A percentile compares a stretch with the other conserved stretches of the same genome.
Evolutionary conservation across 805 yeast genomes (phyloP).

Genomic region (Ogataea trehalophila): DNA sequence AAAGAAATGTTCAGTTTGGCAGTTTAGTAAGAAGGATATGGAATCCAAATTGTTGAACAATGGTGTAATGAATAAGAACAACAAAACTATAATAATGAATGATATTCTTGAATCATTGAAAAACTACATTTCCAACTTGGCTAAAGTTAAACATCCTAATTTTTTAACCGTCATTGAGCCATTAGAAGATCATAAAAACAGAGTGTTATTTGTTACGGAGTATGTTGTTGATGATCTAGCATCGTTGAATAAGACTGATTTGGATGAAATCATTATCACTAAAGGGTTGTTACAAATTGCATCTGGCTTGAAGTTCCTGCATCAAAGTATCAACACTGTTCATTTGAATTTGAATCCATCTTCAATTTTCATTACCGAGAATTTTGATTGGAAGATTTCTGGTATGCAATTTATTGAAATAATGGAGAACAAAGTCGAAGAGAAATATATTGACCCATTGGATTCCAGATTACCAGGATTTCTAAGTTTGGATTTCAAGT

Average conservation of each 20-base stretch:
- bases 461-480: constrained; percentile 74
- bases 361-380: constrained; percentile 70
- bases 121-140: constrained; percentile 63
- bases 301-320: constrained; percentile 78
- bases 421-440: constrained; percentile 43
- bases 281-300: constrained; percentile 79
- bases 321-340: constrained; percentile 65
- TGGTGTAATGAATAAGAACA: constrained; percentile 45
- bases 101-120: constrained; percentile 65
- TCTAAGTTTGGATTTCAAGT: constrained; percentile 66
- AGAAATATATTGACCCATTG: constrained; percentile 62
- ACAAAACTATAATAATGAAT: constrained; percentile 44
- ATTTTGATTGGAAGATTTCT: constrained; percentile 90
- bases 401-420: constrained; percentile 61
- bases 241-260: constrained; percentile 36
- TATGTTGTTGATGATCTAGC: constrained; percentile 42
- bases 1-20: constrained; percentile 72
- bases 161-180: constrained; percentile 82
- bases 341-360: constrained; percentile 78
- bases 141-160: constrained; percentile 87
- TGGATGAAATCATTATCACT: constrained; percentile 65
- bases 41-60: constrained; percentile 50
- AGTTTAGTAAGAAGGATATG: constrained; percentile 75
- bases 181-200: constrained; percentile 75
- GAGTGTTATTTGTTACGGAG: constrained; percentile 82